These are phyloP conservation scores for Pestalotiopsis sp. DNA, from an alignment of 2,329 filamentous ascomycete genomes.

Conservation along the genomic window DNA sequence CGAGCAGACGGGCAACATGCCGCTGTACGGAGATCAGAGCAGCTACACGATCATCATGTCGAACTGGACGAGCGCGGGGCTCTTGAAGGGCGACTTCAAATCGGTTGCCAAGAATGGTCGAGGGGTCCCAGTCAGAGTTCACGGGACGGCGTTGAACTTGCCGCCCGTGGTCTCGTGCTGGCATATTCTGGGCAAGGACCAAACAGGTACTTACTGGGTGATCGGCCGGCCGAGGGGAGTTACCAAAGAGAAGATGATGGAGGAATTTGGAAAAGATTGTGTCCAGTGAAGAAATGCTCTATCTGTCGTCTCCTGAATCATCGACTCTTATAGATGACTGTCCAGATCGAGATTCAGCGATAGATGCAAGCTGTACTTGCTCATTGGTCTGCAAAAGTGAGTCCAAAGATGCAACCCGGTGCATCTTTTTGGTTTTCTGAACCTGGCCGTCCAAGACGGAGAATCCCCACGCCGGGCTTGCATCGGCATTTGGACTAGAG, in stretches of 20 bases:
- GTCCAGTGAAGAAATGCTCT: background rate
- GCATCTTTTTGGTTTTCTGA: background rate
- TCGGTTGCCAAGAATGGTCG: background rate
- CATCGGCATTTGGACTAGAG: background rate
- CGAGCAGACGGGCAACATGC: background rate
- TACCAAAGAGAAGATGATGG: background rate
- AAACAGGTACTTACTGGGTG: background rate
- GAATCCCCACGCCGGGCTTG: background rate
- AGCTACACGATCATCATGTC: background rate
- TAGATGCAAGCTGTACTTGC: background rate
- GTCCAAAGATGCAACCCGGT: background rate
- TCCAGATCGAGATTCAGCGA: background rate
- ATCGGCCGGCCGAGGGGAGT: background rate
- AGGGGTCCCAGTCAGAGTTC: background rate
- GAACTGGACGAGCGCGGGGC: background rate
- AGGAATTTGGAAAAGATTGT: background rate
- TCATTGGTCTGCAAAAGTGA: background rate
- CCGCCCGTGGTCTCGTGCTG: background rate
- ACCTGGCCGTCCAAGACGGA: background rate
- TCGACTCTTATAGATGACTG: background rate
- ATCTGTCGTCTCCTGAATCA: too few species aligned
- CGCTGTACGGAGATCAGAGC: background rate
- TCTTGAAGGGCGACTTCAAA: background rate
- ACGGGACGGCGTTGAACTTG: background rate
- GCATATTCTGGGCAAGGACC: background rate